A percentile compares a stretch with the other conserved stretches of the same genome.
Conservation (phyloP, 148 eudicot genomes). For the Fallopia convolvulus region DNA sequence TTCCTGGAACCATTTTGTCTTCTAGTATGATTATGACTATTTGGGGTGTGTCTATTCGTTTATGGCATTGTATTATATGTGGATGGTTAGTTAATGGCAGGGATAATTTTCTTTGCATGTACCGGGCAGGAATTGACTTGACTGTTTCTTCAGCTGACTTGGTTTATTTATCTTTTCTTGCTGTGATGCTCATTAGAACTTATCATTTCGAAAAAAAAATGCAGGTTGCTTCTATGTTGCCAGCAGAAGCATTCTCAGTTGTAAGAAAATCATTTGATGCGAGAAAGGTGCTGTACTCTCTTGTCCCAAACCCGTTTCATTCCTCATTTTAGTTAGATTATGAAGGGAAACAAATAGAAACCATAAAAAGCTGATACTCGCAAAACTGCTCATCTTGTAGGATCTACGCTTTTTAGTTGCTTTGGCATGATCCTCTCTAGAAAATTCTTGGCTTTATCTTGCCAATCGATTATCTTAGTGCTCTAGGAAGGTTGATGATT, state of each 20-base stretch:
- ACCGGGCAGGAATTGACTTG: neutral
- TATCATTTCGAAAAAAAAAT: constrained; percentile 5
- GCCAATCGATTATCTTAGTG: neutral
- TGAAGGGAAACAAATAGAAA: neutral
- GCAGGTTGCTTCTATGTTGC: constrained; percentile 92
- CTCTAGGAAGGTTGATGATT: neutral
- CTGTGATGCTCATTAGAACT: neutral
- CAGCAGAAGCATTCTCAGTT: constrained; percentile 78
- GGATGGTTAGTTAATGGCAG: neutral
- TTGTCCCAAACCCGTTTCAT: neutral
- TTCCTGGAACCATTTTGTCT: too few species aligned
- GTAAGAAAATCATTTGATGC: constrained; percentile 93
- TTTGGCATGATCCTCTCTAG: neutral
- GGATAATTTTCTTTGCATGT: neutral
- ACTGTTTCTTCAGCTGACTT: neutral
- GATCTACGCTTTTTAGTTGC: neutral
- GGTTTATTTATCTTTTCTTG: neutral
- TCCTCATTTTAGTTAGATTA: constrained; percentile 1
- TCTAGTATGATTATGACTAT: too few species aligned
- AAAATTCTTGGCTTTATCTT: neutral
- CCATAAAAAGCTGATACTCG: neutral
- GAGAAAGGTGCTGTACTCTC: constrained; percentile 53
- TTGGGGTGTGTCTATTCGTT: neutral
- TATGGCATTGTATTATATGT: neutral
- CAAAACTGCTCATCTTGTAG: neutral